Evolutionary conservation across 306 rosid species (phyloP).

Genomic region (Sindora glabra): DNA sequence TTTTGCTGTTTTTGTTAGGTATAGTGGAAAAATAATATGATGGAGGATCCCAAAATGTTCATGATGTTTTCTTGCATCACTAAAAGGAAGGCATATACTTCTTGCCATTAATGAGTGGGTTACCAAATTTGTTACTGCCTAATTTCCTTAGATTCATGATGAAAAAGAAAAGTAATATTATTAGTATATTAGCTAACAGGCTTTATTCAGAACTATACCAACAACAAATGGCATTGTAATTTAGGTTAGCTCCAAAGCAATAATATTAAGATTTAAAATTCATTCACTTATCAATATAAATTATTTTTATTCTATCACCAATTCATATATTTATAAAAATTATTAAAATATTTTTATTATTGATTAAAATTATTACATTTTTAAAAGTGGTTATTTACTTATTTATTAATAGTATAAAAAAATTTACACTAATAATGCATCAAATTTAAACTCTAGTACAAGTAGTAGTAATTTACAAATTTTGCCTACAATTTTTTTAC

Average conservation of each 20-base stretch:
- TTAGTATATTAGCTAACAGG: constrained; percentile 22
- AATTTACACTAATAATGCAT: too few relatives aligned
- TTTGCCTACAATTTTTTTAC: too few relatives aligned
- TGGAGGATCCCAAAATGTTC: neutral
- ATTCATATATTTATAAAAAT: too few relatives aligned
- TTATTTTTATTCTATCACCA: too few relatives aligned
- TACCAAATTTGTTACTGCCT: neutral
- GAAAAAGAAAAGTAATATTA: neutral
- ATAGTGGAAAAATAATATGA: constrained; percentile 8
- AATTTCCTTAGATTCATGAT: constrained; percentile 18
- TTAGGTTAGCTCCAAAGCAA: constrained; percentile 31
- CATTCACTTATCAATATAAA: too few relatives aligned
- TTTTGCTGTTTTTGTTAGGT: constrained; percentile 8
- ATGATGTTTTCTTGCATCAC: neutral
- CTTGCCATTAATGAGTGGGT: neutral
- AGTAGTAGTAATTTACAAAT: too few relatives aligned
- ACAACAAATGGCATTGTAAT: neutral
- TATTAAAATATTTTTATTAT: too few relatives aligned
- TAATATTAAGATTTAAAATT: too few relatives aligned
- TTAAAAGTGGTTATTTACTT: too few relatives aligned
- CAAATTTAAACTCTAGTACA: too few relatives aligned
- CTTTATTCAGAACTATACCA: constrained; percentile 5
- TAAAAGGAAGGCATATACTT: neutral
- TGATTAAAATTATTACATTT: too few relatives aligned
- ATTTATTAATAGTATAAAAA: too few relatives aligned